Conservation (phyloP, 1,284 basidiomycete species). For the Pisolithus thermaeus region DNA sequence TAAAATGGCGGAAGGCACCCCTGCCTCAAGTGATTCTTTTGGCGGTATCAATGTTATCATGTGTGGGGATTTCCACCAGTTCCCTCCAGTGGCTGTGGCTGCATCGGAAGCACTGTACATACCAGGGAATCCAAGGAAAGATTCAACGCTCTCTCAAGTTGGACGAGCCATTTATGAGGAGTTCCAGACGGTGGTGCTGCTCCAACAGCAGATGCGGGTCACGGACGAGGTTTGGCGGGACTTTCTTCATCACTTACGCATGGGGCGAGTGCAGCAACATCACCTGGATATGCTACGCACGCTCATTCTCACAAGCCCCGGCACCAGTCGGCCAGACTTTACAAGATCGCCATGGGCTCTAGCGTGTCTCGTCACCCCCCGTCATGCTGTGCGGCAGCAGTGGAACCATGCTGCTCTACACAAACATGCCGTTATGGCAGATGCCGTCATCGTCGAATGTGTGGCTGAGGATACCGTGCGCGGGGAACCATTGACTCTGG, state of each 20-base stretch:
- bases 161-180: constrained; percentile 30
- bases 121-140: constrained; percentile 2
- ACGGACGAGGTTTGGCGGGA: constrained; percentile 29
- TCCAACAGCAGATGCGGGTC: constrained; percentile 32
- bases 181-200: constrained; percentile 32
- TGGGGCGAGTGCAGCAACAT: constrained; percentile 18
- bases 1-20: too few species aligned
- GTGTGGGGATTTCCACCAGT: constrained; percentile 36
- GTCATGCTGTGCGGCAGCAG: too few species aligned
- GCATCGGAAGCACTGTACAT: constrained; percentile 19
- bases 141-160: constrained; percentile 9
- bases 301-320: constrained; percentile 16
- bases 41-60: constrained; percentile 35
- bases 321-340: too few species aligned
- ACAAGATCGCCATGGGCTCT: too few species aligned
- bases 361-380: too few species aligned
- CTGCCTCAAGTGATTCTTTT: constrained; percentile 19
- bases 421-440: too few species aligned
- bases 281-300: constrained; percentile 26
- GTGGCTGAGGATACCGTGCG: too few species aligned
- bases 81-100: constrained; percentile 29
- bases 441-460: too few species aligned
- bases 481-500: too few species aligned
- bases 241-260: constrained; percentile 28
- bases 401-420: too few species aligned